phyloP scores from a whole-genome alignment of 2,329 filamentous ascomycete genomes.

The Penicillium vulpinum region DNA sequence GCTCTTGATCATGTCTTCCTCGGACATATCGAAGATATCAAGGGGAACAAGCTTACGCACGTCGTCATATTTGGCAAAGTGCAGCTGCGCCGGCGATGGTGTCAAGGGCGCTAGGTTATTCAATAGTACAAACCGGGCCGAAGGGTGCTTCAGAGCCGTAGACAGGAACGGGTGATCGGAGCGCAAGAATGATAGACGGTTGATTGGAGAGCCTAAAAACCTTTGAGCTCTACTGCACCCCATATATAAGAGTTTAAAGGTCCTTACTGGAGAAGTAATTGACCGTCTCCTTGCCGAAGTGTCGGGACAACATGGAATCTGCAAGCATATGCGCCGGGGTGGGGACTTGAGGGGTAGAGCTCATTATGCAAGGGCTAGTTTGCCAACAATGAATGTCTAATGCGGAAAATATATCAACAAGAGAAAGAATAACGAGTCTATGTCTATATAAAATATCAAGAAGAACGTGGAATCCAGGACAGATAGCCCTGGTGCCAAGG shows the following conservation, averaged over 20 bases:
- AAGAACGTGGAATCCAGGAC: not conserved
- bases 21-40: conserved; percentile 68
- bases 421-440: not conserved
- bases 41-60: conserved; percentile 69
- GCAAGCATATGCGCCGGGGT: conserved; percentile 59
- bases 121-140: conserved; percentile 69
- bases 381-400: not conserved
- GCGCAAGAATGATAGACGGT: conserved; percentile 52
- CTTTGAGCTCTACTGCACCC: not conserved
- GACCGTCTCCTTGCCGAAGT: conserved; percentile 52
- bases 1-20: conserved; percentile 69
- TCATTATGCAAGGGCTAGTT: conserved; percentile 27
- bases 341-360: conserved; percentile 47
- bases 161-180: conserved; percentile 50
- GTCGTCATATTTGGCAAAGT: conserved; percentile 68
- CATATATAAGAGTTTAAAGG: not conserved
- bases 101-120: conserved; percentile 75
- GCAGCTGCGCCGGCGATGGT: conserved; percentile 60
- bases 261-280: conserved; percentile 53
- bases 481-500: not conserved
- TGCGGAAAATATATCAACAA: not conserved
- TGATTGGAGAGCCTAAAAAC: conserved; percentile 48
- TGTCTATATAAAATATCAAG: not conserved
- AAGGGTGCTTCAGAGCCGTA: conserved; percentile 49
- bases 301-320: conserved; percentile 56